Evolutionary conservation across 306 rosid genomes (phyloP), one percentile per base, ranked within the genome.

Genomic region (Sesbania bispinosa): DNA sequence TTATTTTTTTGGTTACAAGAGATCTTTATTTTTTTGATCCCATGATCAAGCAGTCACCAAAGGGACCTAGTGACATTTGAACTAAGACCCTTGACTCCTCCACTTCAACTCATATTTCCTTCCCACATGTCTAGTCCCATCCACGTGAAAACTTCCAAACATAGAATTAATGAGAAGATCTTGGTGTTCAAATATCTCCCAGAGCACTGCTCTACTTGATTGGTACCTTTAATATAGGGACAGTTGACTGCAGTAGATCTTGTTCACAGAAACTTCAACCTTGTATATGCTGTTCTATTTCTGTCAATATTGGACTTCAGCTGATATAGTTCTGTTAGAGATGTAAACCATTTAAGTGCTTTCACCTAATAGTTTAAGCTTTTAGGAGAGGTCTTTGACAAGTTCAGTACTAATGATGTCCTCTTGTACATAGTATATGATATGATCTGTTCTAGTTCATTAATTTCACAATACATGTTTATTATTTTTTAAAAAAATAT

Each of bases 311-410:
- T 4, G 54, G 29, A 36, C 54, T 41, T 59, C 0, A 4, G 50
- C 46, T 5, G 36, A 50, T 52, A 13, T 20, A 27, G 4, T 13
- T 48, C 32, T 33, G 7, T 32, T 13, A 50, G 60, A 30, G 60
- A 19, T 50, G 10, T 47, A 67, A 67, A 46, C 60, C 46, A 66
- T 66, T 69, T 6, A 54, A 10, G 55, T 42, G 67, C 32, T 42
- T 70, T 14, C 20, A 16, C 32, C 63, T 10, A 21, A 6, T 29
- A 30, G n/a, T n/a, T n/a, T n/a, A n/a, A n/a, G n/a, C n/a, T n/a
- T n/a, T n/a, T n/a, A n/a, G n/a, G n/a, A n/a, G n/a, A n/a, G n/a
- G n/a, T n/a, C n/a, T n/a, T n/a, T n/a, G n/a, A n/a, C n/a, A n/a
- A n/a, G n/a, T n/a, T n/a, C n/a, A n/a, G n/a, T n/a, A n/a, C n/a